Percentiles rank a stretch among this genome's conserved stretches.
Evolutionary conservation across 805 yeast genomes (phyloP).

Genomic region (Saturnispora serradocipensis): DNA sequence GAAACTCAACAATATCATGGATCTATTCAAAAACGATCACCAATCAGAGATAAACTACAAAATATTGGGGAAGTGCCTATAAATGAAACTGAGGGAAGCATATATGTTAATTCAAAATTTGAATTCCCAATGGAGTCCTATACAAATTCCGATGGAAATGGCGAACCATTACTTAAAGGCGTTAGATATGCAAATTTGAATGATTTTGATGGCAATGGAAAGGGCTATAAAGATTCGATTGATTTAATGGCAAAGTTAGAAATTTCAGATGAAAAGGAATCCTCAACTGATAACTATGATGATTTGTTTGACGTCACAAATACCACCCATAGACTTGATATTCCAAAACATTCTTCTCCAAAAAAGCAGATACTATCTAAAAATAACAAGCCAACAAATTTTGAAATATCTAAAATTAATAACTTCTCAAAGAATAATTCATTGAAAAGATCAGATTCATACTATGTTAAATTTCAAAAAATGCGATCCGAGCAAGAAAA

Average conservation of each 20-base stretch:
- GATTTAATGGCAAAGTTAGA: slow-evolving; percentile 9
- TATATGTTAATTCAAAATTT: slow-evolving; percentile 26
- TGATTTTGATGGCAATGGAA: neutral
- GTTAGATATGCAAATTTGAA: slow-evolving; percentile 5
- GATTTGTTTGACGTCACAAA: slow-evolving; percentile 11
- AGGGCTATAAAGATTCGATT: slow-evolving; percentile 13
- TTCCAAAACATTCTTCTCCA: neutral
- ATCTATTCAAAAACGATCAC: neutral
- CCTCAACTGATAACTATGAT: slow-evolving; percentile 2
- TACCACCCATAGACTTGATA: neutral
- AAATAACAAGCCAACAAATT: neutral
- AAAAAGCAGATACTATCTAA: neutral
- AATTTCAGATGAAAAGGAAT: neutral
- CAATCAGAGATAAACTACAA: neutral
- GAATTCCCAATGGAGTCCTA: slow-evolving; percentile 22
- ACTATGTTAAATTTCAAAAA: slow-evolving; percentile 12
- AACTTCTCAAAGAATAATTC: neutral
- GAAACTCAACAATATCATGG: neutral
- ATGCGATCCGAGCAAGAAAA: slow-evolving; percentile 17
- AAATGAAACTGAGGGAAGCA: slow-evolving; percentile 11
- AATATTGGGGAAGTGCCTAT: neutral
- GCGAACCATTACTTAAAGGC: neutral
- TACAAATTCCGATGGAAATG: neutral
- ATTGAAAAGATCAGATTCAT: slow-evolving; percentile 11
- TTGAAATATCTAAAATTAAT: neutral